phyloP scores from a whole-genome alignment of 2,329 filamentous ascomycete species.

The Aspergillus tubingensis region DNA sequence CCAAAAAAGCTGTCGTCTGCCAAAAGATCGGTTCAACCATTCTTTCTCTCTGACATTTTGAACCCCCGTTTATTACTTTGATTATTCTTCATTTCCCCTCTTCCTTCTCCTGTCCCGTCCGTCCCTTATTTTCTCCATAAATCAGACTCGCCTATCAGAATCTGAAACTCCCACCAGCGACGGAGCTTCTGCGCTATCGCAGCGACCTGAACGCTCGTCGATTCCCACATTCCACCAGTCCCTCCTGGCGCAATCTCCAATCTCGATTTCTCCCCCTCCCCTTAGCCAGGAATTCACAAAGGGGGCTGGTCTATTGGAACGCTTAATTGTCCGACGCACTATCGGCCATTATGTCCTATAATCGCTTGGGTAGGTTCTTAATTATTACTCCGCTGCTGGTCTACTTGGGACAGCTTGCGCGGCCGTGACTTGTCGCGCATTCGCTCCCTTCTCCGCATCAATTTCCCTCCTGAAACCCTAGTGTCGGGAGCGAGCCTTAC shows the following conservation, averaged over 20 bases:
- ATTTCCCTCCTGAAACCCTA: conserved; percentile 24
- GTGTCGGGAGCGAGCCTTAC: conserved; percentile 8
- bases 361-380: conserved; percentile 66
- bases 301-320: conserved; percentile 26
- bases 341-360: conserved; percentile 60
- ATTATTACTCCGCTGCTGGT: conserved; percentile 2
- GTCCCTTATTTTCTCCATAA: neutral
- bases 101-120: neutral
- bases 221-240: conserved; percentile 22
- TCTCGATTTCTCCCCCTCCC: conserved; percentile 2
- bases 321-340: conserved; percentile 22
- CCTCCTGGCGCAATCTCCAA: conserved; percentile 35
- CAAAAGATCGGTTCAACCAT: neutral
- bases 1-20: neutral
- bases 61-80: neutral
- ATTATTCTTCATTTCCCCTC: neutral
- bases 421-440: conserved; percentile 15
- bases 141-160: conserved; percentile 10
- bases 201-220: conserved; percentile 9
- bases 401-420: conserved; percentile 9
- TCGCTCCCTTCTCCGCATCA: conserved; percentile 22
- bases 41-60: neutral
- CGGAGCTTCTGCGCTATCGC: conserved; percentile 11
- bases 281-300: conserved; percentile 20
- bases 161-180: conserved; percentile 15